Base-by-base conservation (phyloP, 352 stramenopile species). In the Pythium brassicae region DNA sequence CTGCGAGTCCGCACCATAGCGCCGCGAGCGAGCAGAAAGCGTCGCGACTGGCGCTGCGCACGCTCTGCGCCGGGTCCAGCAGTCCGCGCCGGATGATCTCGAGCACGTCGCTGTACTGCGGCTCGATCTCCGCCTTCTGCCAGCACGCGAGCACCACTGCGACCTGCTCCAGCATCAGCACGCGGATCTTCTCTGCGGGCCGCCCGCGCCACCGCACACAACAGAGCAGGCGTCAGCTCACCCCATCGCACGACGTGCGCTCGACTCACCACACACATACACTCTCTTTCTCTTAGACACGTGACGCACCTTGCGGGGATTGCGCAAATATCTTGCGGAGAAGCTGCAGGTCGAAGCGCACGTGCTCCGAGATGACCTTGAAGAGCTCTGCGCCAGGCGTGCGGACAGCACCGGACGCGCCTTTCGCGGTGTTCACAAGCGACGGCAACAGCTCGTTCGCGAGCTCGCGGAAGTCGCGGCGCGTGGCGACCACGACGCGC, bases 111-210 rank as follows among this genome's bases (percentile, higher is more conserved):
- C 48, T 39, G 50, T 79, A 78, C 44, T 62, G 76, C 4, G 62
- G 53, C 44, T 69, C 51, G 15, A 87, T 57, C 48, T 88, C 77
- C 0, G 67, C 48, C 42, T 78, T 79, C 4, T 42, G 43, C 82
- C 82, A 89, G 42, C 65, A 85, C 12, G 73, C 63, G 6, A 87
- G 65, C 26, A 86, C 61, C 27, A 87, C 62, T 11, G 71, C 54
- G 19, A 92, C 19, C 50, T 92, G 82, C 20, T 86, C 75, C 17
- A 88, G 45, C 20, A 92, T 46, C 29, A 92, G 50, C 5, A 72
- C 37, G 12, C 70, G 72, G 55, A 73, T 69, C 56, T 75, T 78
- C 9, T 82, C 82, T 92, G 37, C 29, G n/a, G n/a, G 43, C 1
- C 10, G 6, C 26, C 9, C 8, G 8, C 9, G 32, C 5, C 32